A percentile compares a stretch with the other conserved stretches of the same genome.
Evolutionary conservation across 192 early-diverging fungal genomes (phyloP).

Genomic region (Linnemannia zychae): DNA sequence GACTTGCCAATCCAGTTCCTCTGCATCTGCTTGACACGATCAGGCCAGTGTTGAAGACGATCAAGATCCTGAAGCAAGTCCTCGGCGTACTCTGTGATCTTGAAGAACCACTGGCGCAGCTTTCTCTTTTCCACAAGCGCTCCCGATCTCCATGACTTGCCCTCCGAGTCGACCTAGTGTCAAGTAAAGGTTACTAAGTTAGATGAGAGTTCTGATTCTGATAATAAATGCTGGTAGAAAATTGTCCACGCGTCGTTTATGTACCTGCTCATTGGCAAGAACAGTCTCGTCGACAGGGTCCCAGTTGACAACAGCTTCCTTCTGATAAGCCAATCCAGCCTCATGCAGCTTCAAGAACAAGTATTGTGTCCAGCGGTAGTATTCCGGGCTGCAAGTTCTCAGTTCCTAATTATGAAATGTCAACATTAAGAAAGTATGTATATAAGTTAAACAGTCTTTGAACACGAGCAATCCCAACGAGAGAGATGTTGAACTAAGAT

Average conservation of each 20-base stretch:
- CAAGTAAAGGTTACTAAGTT: neutral
- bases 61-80: slow-evolving; percentile 85
- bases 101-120: slow-evolving; percentile 95
- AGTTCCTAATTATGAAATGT: slow-evolving; percentile 70
- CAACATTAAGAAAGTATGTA: neutral
- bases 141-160: slow-evolving; percentile 92
- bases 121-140: slow-evolving; percentile 89
- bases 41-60: slow-evolving; percentile 86
- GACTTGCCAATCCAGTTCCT: slow-evolving; percentile 94
- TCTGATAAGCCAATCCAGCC: slow-evolving; percentile 88
- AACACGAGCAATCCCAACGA: neutral
- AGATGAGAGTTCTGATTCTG: neutral
- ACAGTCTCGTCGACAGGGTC: slow-evolving; percentile 97
- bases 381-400: slow-evolving; percentile 86
- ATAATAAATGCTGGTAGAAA: neutral
- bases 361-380: slow-evolving; percentile 96
- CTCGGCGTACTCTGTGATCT: slow-evolving; percentile 88
- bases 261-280: slow-evolving; percentile 93
- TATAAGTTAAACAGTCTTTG: neutral
- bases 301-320: slow-evolving; percentile 95
- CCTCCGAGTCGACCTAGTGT: slow-evolving; percentile 82
- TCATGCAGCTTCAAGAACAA: slow-evolving; percentile 86
- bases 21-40: slow-evolving; percentile 91
- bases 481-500: neutral
- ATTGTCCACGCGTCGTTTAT: neutral